A percentile compares a stretch with the other conserved stretches of the same genome.
Conservation (phyloP, 169 alveolate genomes). For the Cryptosporidium parvum region DNA sequence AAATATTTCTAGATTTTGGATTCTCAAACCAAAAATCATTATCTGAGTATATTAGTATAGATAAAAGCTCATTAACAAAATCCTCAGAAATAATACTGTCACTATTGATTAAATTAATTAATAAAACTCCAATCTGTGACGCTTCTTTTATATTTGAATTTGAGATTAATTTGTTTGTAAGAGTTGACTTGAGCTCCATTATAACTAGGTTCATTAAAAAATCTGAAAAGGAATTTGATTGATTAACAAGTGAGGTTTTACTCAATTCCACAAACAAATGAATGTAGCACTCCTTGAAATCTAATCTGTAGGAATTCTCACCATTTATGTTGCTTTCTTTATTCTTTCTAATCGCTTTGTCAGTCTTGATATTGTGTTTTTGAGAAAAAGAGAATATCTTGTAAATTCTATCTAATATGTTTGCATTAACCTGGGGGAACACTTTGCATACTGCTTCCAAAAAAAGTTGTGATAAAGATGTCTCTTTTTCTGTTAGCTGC, state of each 20-base stretch:
- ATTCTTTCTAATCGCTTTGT: neutral
- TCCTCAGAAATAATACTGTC: neutral
- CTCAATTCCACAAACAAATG: neutral
- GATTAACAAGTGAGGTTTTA: neutral
- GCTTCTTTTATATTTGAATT: neutral
- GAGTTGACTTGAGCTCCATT: neutral
- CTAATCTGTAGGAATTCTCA: neutral
- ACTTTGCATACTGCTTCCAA: conserved; percentile 1
- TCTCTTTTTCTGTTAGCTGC: neutral
- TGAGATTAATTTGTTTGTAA: neutral
- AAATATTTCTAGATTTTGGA: neutral
- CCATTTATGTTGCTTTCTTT: neutral
- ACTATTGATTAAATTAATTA: neutral
- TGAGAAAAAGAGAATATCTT: neutral
- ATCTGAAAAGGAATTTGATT: neutral
- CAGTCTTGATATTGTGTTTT: neutral
- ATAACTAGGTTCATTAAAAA: conserved; percentile 1
- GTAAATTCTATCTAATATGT: neutral
- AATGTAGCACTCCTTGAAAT: neutral
- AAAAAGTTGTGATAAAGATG: neutral
- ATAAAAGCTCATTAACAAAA: neutral
- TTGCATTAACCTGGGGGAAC: neutral
- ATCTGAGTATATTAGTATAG: neutral
- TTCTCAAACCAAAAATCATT: conserved; percentile 16
- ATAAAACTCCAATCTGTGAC: neutral